phyloP scores from a whole-genome alignment of 2,329 filamentous ascomycete species.

The Colletotrichum kahawae region DNA sequence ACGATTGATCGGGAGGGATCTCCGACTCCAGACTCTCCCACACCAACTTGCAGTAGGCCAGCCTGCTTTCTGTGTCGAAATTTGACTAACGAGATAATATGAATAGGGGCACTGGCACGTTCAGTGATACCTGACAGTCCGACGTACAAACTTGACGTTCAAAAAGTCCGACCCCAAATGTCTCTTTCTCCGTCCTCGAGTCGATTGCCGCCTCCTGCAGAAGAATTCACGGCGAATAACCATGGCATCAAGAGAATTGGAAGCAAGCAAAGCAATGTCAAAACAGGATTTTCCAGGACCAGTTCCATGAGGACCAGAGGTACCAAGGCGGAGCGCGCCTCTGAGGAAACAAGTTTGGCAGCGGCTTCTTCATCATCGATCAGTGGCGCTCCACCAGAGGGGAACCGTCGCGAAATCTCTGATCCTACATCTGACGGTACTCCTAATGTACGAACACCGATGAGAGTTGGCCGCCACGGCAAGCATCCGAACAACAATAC shows the following conservation, averaged over 20 bases:
- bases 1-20: conserved; percentile 32
- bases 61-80: background rate
- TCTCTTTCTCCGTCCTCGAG: conserved; percentile 22
- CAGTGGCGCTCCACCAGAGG: background rate
- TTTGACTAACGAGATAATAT: conserved; percentile 9
- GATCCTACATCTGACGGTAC: background rate
- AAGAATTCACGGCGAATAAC: conserved; percentile 28
- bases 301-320: background rate
- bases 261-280: background rate
- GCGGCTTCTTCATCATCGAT: background rate
- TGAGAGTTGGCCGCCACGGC: background rate
- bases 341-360: background rate
- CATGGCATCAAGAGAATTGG: background rate
- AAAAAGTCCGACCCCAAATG: conserved; percentile 21
- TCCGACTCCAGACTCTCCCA: conserved; percentile 42
- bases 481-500: background rate
- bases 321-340: background rate
- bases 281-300: background rate
- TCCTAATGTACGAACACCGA: background rate
- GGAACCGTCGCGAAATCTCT: background rate
- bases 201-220: conserved; percentile 23
- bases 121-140: background rate
- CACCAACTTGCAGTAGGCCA: conserved; percentile 29
- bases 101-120: conserved; percentile 3
- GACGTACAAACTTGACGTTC: conserved; percentile 17